Evolutionary conservation across 768 basidiomycete species (phyloP).

Genomic region (Tylopilus intermedius): DNA sequence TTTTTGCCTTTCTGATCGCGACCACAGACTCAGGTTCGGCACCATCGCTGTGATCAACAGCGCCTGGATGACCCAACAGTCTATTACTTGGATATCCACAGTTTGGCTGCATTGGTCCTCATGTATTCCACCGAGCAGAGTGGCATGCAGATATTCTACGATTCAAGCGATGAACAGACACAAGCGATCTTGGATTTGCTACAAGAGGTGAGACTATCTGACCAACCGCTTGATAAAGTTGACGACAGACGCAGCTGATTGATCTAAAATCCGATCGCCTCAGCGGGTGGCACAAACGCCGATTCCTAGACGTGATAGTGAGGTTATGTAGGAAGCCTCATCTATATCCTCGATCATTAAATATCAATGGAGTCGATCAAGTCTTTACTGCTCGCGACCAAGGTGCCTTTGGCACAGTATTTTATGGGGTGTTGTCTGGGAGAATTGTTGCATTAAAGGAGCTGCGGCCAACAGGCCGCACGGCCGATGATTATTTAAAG

Average conservation of each 20-base stretch:
- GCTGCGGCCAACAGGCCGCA: constrained; percentile 18
- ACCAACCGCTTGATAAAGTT: background rate
- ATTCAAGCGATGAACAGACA: constrained; percentile 18
- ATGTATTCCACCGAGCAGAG: constrained; percentile 17
- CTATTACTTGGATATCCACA: constrained; percentile 20
- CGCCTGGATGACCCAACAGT: constrained; percentile 10
- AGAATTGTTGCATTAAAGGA: constrained; percentile 31
- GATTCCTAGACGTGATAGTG: constrained; percentile 27
- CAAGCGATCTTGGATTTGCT: constrained; percentile 26
- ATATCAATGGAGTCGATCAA: constrained; percentile 16
- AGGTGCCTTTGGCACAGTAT: constrained; percentile 34
- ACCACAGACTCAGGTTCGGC: constrained; percentile 12
- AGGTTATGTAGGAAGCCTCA: constrained; percentile 28
- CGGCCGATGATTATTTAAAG: constrained; percentile 22
- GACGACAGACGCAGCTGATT: constrained; percentile 18
- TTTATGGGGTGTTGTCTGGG: constrained; percentile 23
- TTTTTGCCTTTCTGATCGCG: background rate
- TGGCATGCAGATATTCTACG: constrained; percentile 18
- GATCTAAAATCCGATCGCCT: constrained; percentile 19
- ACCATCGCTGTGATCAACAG: constrained; percentile 21
- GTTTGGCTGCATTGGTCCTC: constrained; percentile 21
- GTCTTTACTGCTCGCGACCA: constrained; percentile 10
- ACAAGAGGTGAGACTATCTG: constrained; percentile 15
- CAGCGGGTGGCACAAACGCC: constrained; percentile 25
- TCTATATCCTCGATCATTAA: constrained; percentile 26